These are phyloP conservation scores for Penicillium sp. DNA, from an alignment of 2,329 filamentous ascomycete species.

Conservation along the genomic window DNA sequence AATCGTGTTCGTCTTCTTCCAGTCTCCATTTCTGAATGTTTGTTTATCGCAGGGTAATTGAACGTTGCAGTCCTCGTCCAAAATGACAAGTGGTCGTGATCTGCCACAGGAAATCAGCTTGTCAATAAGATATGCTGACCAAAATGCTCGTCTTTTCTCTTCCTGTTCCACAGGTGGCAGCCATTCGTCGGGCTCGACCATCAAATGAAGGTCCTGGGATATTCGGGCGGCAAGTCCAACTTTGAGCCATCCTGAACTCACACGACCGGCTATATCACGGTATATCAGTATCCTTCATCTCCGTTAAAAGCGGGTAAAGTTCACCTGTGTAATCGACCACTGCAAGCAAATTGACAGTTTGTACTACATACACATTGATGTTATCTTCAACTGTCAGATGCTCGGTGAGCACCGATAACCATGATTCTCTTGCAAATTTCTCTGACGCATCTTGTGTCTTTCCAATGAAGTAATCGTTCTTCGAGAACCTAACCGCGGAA, in stretches of 20 bases:
- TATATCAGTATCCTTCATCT: background rate
- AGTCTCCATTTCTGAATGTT: slow-evolving; percentile 16
- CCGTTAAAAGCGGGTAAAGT: background rate
- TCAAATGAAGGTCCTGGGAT: slow-evolving; percentile 48
- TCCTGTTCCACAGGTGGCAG: slow-evolving; percentile 24
- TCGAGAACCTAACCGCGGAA: slow-evolving; percentile 29
- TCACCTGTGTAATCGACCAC: slow-evolving; percentile 40
- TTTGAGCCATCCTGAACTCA: slow-evolving; percentile 38
- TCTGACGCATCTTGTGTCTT: slow-evolving; percentile 21
- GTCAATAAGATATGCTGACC: slow-evolving; percentile 32
- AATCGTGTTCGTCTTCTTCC: slow-evolving; percentile 19
- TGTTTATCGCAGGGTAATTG: slow-evolving; percentile 25
- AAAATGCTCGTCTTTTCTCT: slow-evolving; percentile 28
- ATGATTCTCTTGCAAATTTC: slow-evolving; percentile 31
- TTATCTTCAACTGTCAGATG: slow-evolving; percentile 32
- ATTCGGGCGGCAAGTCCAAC: slow-evolving; percentile 54
- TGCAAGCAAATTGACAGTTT: slow-evolving; percentile 37
- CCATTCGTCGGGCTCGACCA: slow-evolving; percentile 18
- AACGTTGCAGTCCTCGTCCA: slow-evolving; percentile 24
- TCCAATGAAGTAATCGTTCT: slow-evolving; percentile 27
- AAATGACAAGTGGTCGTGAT: slow-evolving; percentile 18
- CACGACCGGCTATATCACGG: slow-evolving; percentile 25
- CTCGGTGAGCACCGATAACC: slow-evolving; percentile 33
- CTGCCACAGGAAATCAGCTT: slow-evolving; percentile 29
- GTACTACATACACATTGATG: slow-evolving; percentile 34